Evolutionary conservation across 257 asterid species (phyloP).

Genomic region (Solanum arcanum): DNA sequence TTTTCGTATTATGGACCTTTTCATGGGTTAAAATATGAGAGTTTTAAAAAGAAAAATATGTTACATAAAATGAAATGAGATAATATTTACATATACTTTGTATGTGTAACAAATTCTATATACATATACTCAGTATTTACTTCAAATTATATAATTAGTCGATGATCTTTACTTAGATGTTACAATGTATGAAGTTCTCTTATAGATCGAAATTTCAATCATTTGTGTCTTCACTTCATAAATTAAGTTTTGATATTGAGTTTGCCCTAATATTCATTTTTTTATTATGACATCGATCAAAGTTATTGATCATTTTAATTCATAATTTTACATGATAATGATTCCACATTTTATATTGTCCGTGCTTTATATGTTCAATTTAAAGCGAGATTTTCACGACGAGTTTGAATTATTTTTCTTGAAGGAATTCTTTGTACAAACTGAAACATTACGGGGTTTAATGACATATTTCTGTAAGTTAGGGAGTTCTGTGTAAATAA

Average conservation of each 20-base stretch:
- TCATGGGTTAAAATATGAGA: not conserved
- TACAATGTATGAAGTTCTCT: not conserved
- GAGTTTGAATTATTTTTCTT: not conserved
- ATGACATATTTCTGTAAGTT: not conserved
- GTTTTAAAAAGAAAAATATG: not conserved
- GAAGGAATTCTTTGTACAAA: not conserved
- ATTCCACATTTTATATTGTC: not conserved
- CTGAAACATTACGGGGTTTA: not conserved
- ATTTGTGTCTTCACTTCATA: not conserved
- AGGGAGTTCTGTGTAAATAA: not conserved
- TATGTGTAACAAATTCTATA: not conserved
- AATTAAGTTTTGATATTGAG: not conserved
- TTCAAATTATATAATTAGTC: not conserved
- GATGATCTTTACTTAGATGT: not conserved
- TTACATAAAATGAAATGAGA: not conserved
- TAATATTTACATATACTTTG: not conserved
- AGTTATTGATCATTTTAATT: not conserved
- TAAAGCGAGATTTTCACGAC: not conserved
- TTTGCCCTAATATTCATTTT: not conserved
- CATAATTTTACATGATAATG: not conserved
- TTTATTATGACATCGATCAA: not conserved
- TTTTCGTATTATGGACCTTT: accelerated
- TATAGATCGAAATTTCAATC: not conserved
- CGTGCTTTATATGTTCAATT: not conserved
- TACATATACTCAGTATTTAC: not conserved